phyloP scores from a whole-genome alignment of 257 asterid species.

The Henckelia pumila region DNA sequence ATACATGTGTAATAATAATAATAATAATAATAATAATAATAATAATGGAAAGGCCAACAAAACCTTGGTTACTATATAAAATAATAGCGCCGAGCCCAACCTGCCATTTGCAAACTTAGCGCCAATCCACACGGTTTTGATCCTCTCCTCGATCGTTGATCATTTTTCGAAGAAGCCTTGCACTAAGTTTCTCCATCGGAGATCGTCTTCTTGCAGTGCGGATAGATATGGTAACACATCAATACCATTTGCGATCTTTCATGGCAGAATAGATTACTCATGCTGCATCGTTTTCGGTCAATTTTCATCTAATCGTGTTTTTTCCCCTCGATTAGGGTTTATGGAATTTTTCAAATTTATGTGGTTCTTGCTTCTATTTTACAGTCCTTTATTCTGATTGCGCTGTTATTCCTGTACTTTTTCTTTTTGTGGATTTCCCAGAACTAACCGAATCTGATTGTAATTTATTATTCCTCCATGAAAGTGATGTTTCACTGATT shows the following conservation, averaged over 20 bases:
- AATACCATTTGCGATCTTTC: not conserved
- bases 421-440: no score
- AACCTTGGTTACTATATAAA: no score
- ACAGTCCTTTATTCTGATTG: slow-evolving; percentile 7
- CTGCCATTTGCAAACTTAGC: not conserved
- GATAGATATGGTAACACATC: slow-evolving; percentile 31
- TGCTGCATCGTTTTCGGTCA: slow-evolving; percentile 12
- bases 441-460: not conserved
- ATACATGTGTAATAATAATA: no score
- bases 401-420: not conserved
- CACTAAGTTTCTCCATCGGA: no score
- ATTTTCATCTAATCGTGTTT: slow-evolving; percentile 4
- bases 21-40: no score
- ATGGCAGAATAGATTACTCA: not conserved
- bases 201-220: slow-evolving; percentile 10
- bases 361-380: not conserved
- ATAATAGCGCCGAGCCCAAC: no score
- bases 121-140: not conserved
- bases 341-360: not conserved
- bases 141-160: no score
- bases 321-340: slow-evolving; percentile 1
- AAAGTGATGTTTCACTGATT: not conserved
- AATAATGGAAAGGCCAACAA: no score
- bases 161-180: no score
- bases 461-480: no score